These are phyloP conservation scores for Acanthamoeba lugdunensis DNA, from an alignment of 208 protist genomes.

Conservation along the genomic window DNA sequence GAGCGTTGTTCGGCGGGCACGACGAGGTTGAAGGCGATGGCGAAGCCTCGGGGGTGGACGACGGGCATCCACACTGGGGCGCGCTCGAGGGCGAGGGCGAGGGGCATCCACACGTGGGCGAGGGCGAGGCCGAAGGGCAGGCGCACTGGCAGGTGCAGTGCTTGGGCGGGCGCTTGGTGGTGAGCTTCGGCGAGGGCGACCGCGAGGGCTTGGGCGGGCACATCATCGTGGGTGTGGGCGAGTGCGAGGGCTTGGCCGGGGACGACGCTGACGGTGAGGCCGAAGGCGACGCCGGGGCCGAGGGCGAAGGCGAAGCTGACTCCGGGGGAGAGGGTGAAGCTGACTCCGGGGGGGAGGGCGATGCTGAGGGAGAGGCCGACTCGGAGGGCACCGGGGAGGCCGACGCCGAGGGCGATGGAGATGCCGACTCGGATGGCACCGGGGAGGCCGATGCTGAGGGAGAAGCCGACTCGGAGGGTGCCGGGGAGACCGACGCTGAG, in stretches of 20 bases:
- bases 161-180: not conserved
- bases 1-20: slow-evolving; percentile 43
- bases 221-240: not conserved
- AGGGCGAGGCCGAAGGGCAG: not conserved
- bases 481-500: not conserved
- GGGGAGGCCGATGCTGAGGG: slow-evolving; percentile 3
- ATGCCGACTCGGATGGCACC: not conserved
- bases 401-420: slow-evolving; percentile 17
- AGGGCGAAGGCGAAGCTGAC: not conserved
- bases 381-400: not conserved
- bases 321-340: not conserved
- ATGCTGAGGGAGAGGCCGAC: not conserved
- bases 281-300: not conserved
- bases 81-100: not conserved
- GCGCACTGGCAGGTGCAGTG: not conserved
- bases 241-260: not conserved
- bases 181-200: not conserved
- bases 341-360: slow-evolving; percentile 14
- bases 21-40: not conserved
- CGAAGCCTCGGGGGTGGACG: not conserved
- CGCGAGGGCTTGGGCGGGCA: slow-evolving; percentile 1
- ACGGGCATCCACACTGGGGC: not conserved
- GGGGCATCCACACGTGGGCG: not conserved
- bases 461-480: not conserved
- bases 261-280: not conserved